Percentiles rank a stretch among this genome's conserved stretches.
Evolutionary conservation across 2,329 filamentous ascomycete genomes (phyloP).

Genomic region (Penicillium sp.): DNA sequence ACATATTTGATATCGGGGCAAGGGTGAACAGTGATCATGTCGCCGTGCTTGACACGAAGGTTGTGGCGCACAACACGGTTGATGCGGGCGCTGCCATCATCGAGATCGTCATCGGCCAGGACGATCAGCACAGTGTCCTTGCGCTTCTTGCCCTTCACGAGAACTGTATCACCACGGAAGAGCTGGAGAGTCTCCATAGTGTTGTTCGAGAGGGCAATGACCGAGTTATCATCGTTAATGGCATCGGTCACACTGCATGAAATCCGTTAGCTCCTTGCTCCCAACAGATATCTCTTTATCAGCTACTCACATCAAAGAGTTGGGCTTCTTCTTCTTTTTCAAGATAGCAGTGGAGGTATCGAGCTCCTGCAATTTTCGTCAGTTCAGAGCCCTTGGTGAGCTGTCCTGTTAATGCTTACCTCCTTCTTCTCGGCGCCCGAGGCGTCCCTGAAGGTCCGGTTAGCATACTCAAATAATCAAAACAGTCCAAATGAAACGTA

Average conservation of each 20-base stretch:
- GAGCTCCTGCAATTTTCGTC: constrained; percentile 61
- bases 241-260: constrained; percentile 85
- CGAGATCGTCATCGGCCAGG: constrained; percentile 92
- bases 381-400: constrained; percentile 30
- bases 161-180: constrained; percentile 96
- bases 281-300: constrained; percentile 1
- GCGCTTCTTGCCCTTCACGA: constrained; percentile 99
- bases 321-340: constrained; percentile 99
- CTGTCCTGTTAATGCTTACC: constrained; percentile 50
- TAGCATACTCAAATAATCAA: constrained; percentile 32
- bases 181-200: constrained; percentile 98
- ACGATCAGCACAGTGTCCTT: constrained; percentile 99
- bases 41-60: constrained; percentile 95
- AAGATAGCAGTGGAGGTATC: constrained; percentile 94
- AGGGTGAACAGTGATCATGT: constrained; percentile 93
- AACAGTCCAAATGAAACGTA: constrained; percentile 48
- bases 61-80: constrained; percentile 99
- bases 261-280: constrained; percentile 20
- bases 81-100: constrained; percentile 94
- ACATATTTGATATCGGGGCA: constrained; percentile 99
- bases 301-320: constrained; percentile 81
- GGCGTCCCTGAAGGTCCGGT: constrained; percentile 64
- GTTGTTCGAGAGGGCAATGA: constrained; percentile 96
- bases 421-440: constrained; percentile 85
- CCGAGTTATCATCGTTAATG: constrained; percentile 99